Evolutionary conservation across 2,329 filamentous ascomycete genomes (phyloP), one percentile per base, ranked within the genome.

Genomic region (Tolypocladium endophyticum): DNA sequence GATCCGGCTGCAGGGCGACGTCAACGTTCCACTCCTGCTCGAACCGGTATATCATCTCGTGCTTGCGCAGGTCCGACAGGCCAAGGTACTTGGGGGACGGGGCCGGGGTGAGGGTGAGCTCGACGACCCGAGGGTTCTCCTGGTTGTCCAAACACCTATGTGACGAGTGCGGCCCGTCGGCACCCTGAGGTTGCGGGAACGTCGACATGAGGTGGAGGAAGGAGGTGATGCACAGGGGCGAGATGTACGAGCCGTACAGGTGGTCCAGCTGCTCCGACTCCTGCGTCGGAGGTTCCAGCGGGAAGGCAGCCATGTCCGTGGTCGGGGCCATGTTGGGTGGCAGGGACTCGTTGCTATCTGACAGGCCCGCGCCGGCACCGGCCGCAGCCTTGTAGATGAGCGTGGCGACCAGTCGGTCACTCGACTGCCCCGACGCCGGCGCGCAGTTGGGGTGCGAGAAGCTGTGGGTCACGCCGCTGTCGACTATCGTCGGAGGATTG

Each of bases 21-120:
- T 95, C 90, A 47, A 94, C 87, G 68, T 92, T 92, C 90, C 90
- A 95, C 72, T 93, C 89, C 63, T 86, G 83, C 80, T 96, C 90
- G 68, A 95, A 95, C 23, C 86, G 82, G 77, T 89, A 91, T 61
- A 96, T 86, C 61, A 86, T 84, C 75, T 93, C 89, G 71, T 95
- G 87, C 69, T 89, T 89, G 63, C 89, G 83, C 66, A 95, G 76
- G 65, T 92, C 88, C 3, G 80, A 76, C 23, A 93, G 68, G 68
- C 85, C 77, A 67, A 89, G 73, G 73, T 88, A 90, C 66, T 84
- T 81, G 2, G 79, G 76, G 12, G 81, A 78, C 1, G 84, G 85
- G 0, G 81, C 79, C 0, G 87, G 83, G 1, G 82, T 81, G 58
- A 90, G 78, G 0, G 81, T 81, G 56, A 89, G 73, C 72, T 90